Base-by-base conservation (phyloP, 495 filamentous ascomycete species). In the Xylaria curta region DNA sequence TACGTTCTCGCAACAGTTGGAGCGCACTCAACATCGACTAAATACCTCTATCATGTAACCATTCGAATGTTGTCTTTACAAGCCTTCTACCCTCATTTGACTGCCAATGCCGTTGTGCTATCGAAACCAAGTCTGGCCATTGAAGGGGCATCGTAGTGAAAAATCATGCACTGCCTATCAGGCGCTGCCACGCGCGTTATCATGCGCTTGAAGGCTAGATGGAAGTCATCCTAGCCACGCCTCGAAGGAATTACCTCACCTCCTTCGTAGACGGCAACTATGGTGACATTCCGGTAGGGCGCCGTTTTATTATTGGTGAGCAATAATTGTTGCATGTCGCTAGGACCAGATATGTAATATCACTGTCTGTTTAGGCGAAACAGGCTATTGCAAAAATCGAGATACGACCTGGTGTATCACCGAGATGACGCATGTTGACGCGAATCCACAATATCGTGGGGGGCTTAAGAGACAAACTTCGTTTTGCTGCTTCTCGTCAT, bases 121-220 rank as follows among this genome's bases (percentile, higher is more conserved):
- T 56, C 31, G 9, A 40, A 21, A 49, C n/a, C 6, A 13, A 36
- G 28, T n/a, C n/a, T 51, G 21, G n/a, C 68, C 58, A 49, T 21
- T 42, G 40, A 62, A 54, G 54, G n/a, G 33, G n/a, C 58, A 61
- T 40, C 17, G 12, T 24, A n/a, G 61, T 42, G 56, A 46, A 40
- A 44, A 40, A 44, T 33, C 21, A 13, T 40, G 31, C 44, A 36
- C 68, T 69, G 38, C 68, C 68, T 69, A 69, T 69, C 68, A 69
- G 46, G 46, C 36, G 28, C 33, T 42, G 68, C 68, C 58, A 70
- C 68, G 56, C 46, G 33, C n/a, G 21, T 46, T 19, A 56, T 64
- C 46, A 38, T 56, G 24, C 26, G 38, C 44, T 64, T 56, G n/a
- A 64, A 54, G 46, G 36, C 36, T 8, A 54, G 28, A 44, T 63